phyloP scores from a whole-genome alignment of 768 basidiomycete species.

The Russula virescens region DNA sequence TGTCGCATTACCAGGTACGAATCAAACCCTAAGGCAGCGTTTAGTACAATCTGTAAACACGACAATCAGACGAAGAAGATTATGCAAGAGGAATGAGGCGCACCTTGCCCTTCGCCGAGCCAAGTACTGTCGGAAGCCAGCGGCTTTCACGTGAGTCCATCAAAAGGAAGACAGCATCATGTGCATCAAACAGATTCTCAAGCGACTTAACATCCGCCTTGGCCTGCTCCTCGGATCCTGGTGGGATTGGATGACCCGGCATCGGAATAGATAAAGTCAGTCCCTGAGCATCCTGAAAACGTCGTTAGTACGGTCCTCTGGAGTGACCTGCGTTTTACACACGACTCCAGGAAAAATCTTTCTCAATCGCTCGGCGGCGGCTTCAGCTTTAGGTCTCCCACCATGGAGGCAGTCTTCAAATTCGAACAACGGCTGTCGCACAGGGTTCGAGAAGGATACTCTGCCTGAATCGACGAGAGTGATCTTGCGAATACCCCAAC shows the following conservation, averaged over 20 bases:
- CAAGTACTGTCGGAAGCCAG: constrained; percentile 92
- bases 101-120: constrained; percentile 80
- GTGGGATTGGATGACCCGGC: constrained; percentile 92
- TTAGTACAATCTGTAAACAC: constrained; percentile 69
- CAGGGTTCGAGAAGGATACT: constrained; percentile 97
- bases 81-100: not conserved
- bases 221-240: constrained; percentile 47
- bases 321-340: constrained; percentile 29
- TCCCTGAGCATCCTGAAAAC: constrained; percentile 68
- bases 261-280: constrained; percentile 83
- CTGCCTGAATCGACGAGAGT: constrained; percentile 87
- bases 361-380: constrained; percentile 79
- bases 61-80: not conserved
- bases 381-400: constrained; percentile 89
- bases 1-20: constrained; percentile 97
- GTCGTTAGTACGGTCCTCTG: not conserved
- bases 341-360: constrained; percentile 93
- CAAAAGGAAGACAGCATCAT: constrained; percentile 87
- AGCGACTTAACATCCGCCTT: constrained; percentile 66
- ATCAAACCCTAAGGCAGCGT: constrained; percentile 93
- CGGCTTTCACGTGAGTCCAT: constrained; percentile 99
- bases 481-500: constrained; percentile 93
- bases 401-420: constrained; percentile 91
- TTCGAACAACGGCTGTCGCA: constrained; percentile 93
- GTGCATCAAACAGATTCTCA: constrained; percentile 71